A percentile compares a stretch with the other conserved stretches of the same genome.
These are phyloP conservation scores for Pleurozium schreberi DNA, from an alignment of 225 moss, liverwort and hornwort genomes.

Conservation along the genomic window DNA sequence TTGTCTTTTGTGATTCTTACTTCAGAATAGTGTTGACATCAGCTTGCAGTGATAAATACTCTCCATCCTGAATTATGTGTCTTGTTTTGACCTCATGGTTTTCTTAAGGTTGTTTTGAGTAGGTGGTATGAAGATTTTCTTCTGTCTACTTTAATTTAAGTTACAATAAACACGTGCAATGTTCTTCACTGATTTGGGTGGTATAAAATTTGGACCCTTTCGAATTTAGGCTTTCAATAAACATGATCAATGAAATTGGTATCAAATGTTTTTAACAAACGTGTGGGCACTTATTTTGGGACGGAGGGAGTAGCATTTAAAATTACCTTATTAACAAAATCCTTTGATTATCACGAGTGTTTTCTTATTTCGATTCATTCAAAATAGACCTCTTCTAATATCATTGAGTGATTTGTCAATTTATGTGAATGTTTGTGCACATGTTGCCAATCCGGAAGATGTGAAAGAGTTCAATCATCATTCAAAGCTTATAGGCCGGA, in stretches of 20 bases:
- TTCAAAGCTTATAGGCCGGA: slow-evolving; percentile 21
- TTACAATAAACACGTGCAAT: background rate
- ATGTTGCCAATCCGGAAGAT: slow-evolving; percentile 18
- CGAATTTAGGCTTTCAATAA: background rate
- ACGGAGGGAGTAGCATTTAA: background rate
- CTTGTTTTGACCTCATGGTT: background rate
- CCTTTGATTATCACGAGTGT: background rate
- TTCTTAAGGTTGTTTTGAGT: background rate
- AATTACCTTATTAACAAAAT: background rate
- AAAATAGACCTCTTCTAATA: background rate
- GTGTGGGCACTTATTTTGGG: too few species aligned
- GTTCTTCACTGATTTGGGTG: background rate
- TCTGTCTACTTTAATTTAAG: background rate
- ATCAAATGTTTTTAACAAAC: background rate
- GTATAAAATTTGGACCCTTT: background rate
- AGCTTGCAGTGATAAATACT: background rate
- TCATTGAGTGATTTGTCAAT: background rate
- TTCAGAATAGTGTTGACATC: background rate
- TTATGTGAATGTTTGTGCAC: background rate
- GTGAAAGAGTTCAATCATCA: background rate
- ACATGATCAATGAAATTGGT: background rate
- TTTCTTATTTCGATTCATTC: background rate
- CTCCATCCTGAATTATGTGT: background rate
- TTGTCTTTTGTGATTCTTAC: background rate
- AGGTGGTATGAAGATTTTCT: background rate